Evolutionary conservation across 495 filamentous ascomycete genomes (phyloP), one percentile per base, ranked within the genome.

Genomic region (Glonium stellatum): DNA sequence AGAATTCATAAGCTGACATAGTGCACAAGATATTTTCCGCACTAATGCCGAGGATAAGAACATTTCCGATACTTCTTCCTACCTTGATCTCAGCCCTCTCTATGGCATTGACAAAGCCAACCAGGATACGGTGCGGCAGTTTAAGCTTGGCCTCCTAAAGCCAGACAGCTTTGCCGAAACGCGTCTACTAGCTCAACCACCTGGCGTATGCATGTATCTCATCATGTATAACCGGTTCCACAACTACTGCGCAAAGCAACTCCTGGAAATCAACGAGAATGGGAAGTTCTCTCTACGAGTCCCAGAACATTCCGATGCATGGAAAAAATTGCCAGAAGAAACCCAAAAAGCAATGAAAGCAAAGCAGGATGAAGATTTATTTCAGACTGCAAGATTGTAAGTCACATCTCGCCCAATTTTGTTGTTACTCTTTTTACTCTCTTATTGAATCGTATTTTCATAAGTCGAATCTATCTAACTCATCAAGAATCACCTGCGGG

Each of bases 201-300:
- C 59, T 5, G 90, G 90, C 11, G 89, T 92, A 31, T 80, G 85
- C 25, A 69, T 73, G 0, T 63, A 80, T 48, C 61, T 93, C 15
- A 84, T 95, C 73, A 77, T 78, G 74, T 82, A 83, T 69, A 84
- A 84, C 63, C 73, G 68, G 18, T 72, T 69, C 36, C 68, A 73
- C 51, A 70, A 72, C 47, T 66, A 69, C 47, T 58, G 68, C 10
- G 71, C 70, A 37, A 75, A 81, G 35, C 74, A 84, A 58, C 69
- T 83, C 57, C 79, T 77, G 25, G 44, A 66, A 9, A 85, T 86
- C 65, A 84, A 86, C 60, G 81, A 86, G 58, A 66, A 72, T 36
- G 79, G 75, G 0, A 75, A 77, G n/a, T 37, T 37, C n/a, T 4
- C n/a, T n/a, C n/a, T n/a, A n/a, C n/a, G n/a, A n/a, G n/a, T n/a